Conservation (phyloP, 2,329 filamentous ascomycete species). For the Colletotrichum musicola region DNA sequence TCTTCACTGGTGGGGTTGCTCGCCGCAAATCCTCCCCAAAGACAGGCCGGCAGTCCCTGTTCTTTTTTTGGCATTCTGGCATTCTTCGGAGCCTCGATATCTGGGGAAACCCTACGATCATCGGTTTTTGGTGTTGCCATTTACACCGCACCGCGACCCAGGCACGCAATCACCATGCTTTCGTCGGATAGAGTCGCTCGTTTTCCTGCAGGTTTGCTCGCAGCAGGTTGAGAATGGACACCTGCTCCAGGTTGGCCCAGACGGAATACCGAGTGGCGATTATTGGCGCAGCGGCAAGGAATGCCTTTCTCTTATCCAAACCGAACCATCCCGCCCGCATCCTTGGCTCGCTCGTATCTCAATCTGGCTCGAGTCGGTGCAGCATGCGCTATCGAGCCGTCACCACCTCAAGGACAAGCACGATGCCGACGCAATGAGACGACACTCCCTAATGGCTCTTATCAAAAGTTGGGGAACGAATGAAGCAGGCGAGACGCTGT, state of each 20-base stretch:
- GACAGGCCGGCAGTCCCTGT: slow-evolving; percentile 34
- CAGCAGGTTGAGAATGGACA: background rate
- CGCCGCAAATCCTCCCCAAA: slow-evolving; percentile 20
- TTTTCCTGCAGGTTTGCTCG: background rate
- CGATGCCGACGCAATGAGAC: background rate
- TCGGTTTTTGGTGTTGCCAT: slow-evolving; percentile 14
- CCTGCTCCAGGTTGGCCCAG: background rate
- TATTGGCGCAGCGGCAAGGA: slow-evolving; percentile 18
- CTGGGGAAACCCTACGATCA: slow-evolving; percentile 33
- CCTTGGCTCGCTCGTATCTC: slow-evolving; percentile 18
- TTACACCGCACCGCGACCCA: background rate
- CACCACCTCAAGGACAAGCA: background rate
- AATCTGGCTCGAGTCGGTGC: background rate
- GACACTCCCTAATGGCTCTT: background rate
- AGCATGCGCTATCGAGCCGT: slow-evolving; percentile 9
- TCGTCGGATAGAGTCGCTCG: slow-evolving; percentile 1
- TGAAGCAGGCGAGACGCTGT: background rate
- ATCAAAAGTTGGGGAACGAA: background rate
- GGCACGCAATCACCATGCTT: slow-evolving; percentile 1
- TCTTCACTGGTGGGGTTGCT: slow-evolving; percentile 32
- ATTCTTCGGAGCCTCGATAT: slow-evolving; percentile 30
- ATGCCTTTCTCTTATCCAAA: slow-evolving; percentile 12
- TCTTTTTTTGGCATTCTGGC: slow-evolving; percentile 37
- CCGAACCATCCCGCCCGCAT: slow-evolving; percentile 9
- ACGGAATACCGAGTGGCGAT: slow-evolving; percentile 26